Percentiles rank a stretch among this genome's conserved stretches.
Evolutionary conservation across 2,329 filamentous ascomycete genomes (phyloP).

Genomic region (Xylariaceae sp.): DNA sequence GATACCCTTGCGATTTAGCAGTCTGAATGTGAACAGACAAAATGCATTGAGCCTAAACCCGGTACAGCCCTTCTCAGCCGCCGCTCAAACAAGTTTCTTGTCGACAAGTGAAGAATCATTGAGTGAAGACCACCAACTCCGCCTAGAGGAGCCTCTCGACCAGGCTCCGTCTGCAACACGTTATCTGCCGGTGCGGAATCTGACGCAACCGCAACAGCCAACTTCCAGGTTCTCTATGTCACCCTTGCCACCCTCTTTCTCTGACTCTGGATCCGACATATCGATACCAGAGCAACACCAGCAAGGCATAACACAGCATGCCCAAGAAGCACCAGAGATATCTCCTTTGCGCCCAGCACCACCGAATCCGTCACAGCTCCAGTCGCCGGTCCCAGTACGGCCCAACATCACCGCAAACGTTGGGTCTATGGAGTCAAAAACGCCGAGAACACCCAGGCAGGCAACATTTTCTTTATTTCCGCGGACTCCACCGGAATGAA

Average conservation of each 20-base stretch:
- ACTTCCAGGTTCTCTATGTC: conserved; percentile 12
- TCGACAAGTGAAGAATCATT: conserved; percentile 5
- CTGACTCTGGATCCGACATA: conserved; percentile 4
- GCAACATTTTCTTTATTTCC: background rate
- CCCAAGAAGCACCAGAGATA: background rate
- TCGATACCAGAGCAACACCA: conserved; percentile 1
- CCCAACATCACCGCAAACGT: background rate
- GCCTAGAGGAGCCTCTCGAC: background rate
- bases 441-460: background rate
- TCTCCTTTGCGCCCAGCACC: conserved; percentile 8
- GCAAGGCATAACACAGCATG: background rate
- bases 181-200: background rate
- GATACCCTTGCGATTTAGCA: conserved; percentile 10
- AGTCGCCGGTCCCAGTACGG: conserved; percentile 11
- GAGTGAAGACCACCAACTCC: background rate
- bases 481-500: background rate
- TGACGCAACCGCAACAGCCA: background rate
- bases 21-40: conserved; percentile 6
- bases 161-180: conserved; percentile 2
- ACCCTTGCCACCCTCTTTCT: conserved; percentile 2
- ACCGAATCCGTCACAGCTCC: conserved; percentile 7
- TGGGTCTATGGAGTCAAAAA: background rate
- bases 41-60: background rate
- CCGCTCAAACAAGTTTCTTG: conserved; percentile 5
- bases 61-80: background rate